A percentile compares a stretch with the other conserved stretches of the same genome.
Evolutionary conservation across 352 stramenopile species (phyloP).

Genomic region (Phytophthora fragariaefolia): DNA sequence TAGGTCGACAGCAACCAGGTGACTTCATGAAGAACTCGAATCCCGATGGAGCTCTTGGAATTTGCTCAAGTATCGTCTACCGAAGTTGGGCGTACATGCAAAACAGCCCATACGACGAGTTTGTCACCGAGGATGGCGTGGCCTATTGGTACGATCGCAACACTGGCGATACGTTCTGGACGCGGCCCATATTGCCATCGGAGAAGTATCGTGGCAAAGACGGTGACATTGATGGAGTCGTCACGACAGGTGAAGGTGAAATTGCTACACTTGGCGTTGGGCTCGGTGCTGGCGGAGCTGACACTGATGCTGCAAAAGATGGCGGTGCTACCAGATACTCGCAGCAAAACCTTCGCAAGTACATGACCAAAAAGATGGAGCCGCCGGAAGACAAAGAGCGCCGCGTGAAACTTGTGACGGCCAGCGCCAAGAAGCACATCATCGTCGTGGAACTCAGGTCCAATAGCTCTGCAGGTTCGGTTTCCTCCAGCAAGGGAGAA

Average conservation of each 20-base stretch:
- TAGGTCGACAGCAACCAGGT: slow-evolving; percentile 90
- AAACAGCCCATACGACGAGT: slow-evolving; percentile 86
- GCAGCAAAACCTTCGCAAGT: slow-evolving; percentile 80
- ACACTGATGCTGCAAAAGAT: slow-evolving; percentile 40
- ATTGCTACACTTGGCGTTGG: slow-evolving; percentile 75
- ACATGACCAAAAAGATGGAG: slow-evolving; percentile 90
- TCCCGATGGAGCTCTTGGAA: slow-evolving; percentile 70
- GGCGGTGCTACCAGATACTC: slow-evolving; percentile 48
- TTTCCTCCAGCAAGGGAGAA: slow-evolving; percentile 26
- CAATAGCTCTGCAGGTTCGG: background rate
- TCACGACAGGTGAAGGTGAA: slow-evolving; percentile 77
- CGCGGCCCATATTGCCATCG: slow-evolving; percentile 79
- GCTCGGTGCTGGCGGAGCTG: slow-evolving; percentile 15
- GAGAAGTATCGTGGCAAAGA: slow-evolving; percentile 82
- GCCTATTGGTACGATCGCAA: slow-evolving; percentile 91
- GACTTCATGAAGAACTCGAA: slow-evolving; percentile 93
- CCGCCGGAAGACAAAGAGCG: slow-evolving; percentile 62
- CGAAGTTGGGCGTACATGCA: slow-evolving; percentile 94
- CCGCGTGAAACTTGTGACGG: slow-evolving; percentile 54
- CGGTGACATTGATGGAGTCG: slow-evolving; percentile 80
- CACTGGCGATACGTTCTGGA: slow-evolving; percentile 92
- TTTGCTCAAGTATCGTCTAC: slow-evolving; percentile 89
- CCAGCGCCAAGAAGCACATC: slow-evolving; percentile 72
- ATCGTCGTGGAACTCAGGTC: slow-evolving; percentile 50
- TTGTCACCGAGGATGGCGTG: slow-evolving; percentile 90